Conservation (phyloP, 2,329 filamentous ascomycete genomes). For the Pseudogymnoascus sp. region DNA sequence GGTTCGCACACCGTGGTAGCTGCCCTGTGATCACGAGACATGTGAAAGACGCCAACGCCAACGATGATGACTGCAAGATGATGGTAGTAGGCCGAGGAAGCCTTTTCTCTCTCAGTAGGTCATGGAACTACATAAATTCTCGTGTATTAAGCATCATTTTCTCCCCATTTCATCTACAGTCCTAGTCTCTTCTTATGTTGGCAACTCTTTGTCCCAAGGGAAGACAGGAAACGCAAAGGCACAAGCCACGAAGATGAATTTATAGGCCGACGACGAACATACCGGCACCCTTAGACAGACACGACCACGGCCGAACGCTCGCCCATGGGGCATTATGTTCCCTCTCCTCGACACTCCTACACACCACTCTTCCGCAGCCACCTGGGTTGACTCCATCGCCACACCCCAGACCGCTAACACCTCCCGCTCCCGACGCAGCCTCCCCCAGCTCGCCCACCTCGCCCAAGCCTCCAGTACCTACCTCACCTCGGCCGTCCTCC, state of each 20-base stretch:
- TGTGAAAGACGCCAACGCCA: not conserved
- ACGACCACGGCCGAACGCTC: not conserved
- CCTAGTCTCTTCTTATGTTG: not conserved
- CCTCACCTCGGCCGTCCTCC: conserved; percentile 16
- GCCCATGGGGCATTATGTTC: not conserved
- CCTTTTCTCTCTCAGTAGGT: not conserved
- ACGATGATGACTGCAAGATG: not conserved
- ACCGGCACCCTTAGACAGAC: not conserved
- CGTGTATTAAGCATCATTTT: not conserved
- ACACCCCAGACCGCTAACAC: not conserved
- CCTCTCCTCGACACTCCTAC: not conserved
- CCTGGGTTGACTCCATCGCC: not conserved
- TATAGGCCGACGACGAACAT: not conserved
- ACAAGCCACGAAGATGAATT: not conserved
- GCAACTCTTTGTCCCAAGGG: not conserved
- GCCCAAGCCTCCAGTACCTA: not conserved
- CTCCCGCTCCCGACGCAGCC: not conserved
- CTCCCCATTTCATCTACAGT: not conserved
- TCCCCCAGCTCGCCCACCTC: not conserved
- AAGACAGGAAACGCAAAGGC: not conserved
- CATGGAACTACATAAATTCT: not conserved
- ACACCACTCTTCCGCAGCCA: not conserved
- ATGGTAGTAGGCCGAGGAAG: not conserved
- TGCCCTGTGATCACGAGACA: not conserved
- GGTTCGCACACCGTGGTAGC: not conserved